These are phyloP conservation scores for Pseudocercospora cruenta DNA, from an alignment of 2,329 filamentous ascomycete species.

Conservation along the genomic window DNA sequence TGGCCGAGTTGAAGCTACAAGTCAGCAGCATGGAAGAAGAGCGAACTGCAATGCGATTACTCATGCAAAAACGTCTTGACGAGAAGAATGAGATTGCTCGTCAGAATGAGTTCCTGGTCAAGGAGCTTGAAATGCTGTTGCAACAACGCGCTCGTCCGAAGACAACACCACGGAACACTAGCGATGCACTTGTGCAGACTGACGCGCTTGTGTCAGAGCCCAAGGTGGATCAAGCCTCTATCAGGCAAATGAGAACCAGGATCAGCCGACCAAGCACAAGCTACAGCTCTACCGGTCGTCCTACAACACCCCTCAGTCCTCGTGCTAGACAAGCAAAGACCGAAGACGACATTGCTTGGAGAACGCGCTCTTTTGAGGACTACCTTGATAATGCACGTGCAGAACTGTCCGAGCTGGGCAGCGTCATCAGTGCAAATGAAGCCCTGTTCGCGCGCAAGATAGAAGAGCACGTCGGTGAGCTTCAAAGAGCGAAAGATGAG, in stretches of 20 bases:
- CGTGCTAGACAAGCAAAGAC: conserved; percentile 23
- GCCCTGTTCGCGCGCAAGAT: conserved; percentile 41
- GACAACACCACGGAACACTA: conserved; percentile 11
- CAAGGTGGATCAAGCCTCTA: conserved; percentile 19
- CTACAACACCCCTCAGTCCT: conserved; percentile 25
- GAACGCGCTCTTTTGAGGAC: conserved; percentile 40
- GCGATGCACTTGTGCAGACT: conserved; percentile 32
- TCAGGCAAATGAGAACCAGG: conserved; percentile 15
- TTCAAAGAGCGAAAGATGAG: conserved; percentile 41
- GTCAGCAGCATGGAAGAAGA: conserved; percentile 31
- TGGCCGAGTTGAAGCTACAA: conserved; percentile 26
- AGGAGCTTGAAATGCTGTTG: conserved; percentile 34
- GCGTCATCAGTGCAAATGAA: conserved; percentile 41
- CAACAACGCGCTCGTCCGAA: conserved; percentile 24
- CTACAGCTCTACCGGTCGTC: conserved; percentile 14
- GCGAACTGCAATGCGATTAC: conserved; percentile 24
- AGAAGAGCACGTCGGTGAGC: conserved; percentile 41
- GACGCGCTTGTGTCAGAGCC: conserved; percentile 23
- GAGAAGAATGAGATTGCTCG: conserved; percentile 35
- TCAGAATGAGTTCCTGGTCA: conserved; percentile 36
- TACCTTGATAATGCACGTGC: conserved; percentile 39
- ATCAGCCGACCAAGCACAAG: conserved; percentile 2
- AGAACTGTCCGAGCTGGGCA: conserved; percentile 41
- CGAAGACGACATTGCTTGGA: conserved; percentile 27
- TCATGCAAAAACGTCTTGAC: conserved; percentile 29